These are phyloP conservation scores for Teratosphaeriaceae sp. DNA, from an alignment of 2,329 filamentous ascomycete species.

Conservation along the genomic window DNA sequence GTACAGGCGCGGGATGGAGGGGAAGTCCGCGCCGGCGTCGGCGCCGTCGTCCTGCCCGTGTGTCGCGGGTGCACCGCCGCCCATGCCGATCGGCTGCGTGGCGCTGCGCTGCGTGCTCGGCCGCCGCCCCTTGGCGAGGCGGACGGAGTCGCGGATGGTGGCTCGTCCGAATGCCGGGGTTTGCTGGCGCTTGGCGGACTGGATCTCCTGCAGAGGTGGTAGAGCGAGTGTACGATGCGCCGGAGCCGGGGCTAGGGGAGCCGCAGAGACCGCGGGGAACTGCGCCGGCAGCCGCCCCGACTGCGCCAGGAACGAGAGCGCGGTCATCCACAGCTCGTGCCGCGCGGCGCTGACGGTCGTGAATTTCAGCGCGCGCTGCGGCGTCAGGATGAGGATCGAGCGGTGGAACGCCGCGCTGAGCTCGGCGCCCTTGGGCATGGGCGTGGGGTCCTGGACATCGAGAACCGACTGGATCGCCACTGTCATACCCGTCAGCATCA, in stretches of 20 bases:
- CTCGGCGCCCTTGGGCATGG: conserved; percentile 59
- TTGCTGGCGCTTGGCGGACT: conserved; percentile 21
- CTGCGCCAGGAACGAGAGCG: conserved; percentile 89
- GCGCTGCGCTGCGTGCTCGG: conserved; percentile 16
- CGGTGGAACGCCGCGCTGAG: conserved; percentile 61
- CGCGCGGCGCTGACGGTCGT: conserved; percentile 76
- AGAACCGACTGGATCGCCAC: conserved; percentile 93
- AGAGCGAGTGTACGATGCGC: conserved; percentile 21
- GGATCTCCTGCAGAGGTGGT: neutral
- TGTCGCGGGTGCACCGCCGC: neutral
- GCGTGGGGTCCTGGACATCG: conserved; percentile 92
- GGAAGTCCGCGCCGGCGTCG: conserved; percentile 58
- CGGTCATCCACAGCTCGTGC: conserved; percentile 92
- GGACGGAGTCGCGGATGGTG: conserved; percentile 80
- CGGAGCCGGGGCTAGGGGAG: conserved; percentile 22
- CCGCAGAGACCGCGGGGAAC: conserved; percentile 22
- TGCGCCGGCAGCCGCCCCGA: conserved; percentile 63
- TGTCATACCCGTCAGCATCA: conserved; percentile 41
- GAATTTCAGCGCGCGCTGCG: conserved; percentile 90
- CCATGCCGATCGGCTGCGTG: conserved; percentile 3
- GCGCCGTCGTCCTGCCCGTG: neutral
- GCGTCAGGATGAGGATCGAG: conserved; percentile 91
- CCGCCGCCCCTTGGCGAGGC: conserved; percentile 66
- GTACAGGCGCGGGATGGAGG: conserved; percentile 63
- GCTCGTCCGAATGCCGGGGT: conserved; percentile 35